Evolutionary conservation across 345 rosid genomes (phyloP).

Genomic region (Salix suchowensis): DNA sequence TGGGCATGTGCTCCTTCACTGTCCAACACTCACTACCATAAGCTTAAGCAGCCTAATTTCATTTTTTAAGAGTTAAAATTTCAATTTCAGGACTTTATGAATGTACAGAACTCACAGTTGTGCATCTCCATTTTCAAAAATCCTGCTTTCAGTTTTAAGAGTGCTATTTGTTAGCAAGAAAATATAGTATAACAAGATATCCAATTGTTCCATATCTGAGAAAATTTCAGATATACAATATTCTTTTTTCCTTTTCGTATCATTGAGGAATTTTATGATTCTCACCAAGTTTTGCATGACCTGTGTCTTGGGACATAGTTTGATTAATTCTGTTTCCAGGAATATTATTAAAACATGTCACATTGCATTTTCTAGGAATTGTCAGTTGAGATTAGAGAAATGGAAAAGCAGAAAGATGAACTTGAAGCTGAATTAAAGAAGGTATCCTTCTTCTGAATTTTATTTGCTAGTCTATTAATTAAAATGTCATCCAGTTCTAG

Average conservation of each 20-base stretch:
- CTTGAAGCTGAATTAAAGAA: constrained; percentile 72
- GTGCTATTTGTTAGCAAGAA: no score
- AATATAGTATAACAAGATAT: no score
- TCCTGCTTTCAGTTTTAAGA: no score
- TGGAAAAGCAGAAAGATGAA: constrained; percentile 63
- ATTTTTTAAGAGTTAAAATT: no score
- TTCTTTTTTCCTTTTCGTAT: neutral
- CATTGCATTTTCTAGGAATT: constrained; percentile 52
- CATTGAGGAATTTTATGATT: neutral
- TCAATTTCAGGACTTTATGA: no score
- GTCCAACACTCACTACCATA: no score
- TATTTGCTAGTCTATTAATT: neutral
- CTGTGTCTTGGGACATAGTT: neutral
- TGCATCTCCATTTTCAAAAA: no score
- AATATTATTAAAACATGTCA: constrained; percentile 11
- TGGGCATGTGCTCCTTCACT: no score
- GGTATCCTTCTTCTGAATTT: constrained; percentile 24
- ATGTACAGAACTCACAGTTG: no score
- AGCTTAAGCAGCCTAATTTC: no score
- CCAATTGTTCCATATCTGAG: no score
- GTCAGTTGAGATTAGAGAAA: constrained; percentile 46
- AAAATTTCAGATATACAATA: no score
- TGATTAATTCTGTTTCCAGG: neutral
- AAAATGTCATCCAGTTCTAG: neutral
- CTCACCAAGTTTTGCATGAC: neutral